Conservation (phyloP, 768 basidiomycete genomes). For the Butyriboletus loyo region DNA sequence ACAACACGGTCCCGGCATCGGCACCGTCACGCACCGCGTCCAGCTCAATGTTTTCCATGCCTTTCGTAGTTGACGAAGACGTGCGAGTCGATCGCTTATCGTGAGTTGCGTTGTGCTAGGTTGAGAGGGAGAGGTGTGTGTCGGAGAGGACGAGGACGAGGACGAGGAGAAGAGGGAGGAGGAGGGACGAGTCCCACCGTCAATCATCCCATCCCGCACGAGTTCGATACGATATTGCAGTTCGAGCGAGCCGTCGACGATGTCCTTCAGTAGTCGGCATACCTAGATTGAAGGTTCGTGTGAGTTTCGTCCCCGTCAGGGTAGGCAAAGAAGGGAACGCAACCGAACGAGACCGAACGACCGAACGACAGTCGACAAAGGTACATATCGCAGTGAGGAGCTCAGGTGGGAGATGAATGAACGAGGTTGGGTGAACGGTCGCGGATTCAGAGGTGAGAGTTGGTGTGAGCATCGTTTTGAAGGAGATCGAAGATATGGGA, state of each 20-base stretch:
- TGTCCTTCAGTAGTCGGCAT: constrained; percentile 15
- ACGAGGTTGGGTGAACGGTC: not conserved
- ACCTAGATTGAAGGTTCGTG: constrained; percentile 13
- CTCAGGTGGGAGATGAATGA: constrained; percentile 17
- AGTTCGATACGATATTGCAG: constrained; percentile 41
- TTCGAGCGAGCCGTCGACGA: constrained; percentile 29
- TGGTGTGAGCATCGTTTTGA: not conserved
- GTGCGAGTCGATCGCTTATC: constrained; percentile 28
- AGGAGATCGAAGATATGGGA: not conserved
- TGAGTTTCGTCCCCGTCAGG: not conserved
- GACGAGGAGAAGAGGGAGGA: too few relatives aligned
- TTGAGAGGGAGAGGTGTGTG: not conserved
- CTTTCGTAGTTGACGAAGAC: constrained; percentile 33
- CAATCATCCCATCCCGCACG: constrained; percentile 36
- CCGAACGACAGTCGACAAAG: constrained; percentile 6
- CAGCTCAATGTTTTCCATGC: constrained; percentile 36
- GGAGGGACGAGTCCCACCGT: not conserved
- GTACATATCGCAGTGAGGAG: constrained; percentile 11
- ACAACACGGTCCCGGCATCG: constrained; percentile 36
- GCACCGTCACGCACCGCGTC: constrained; percentile 20
- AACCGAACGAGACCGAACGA: constrained; percentile 13
- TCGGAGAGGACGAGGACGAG: too few relatives aligned
- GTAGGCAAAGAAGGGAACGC: not conserved
- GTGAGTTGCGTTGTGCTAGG: not conserved
- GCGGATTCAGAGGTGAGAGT: not conserved